phyloP scores from a whole-genome alignment of 176 grass and related monocot species.

The Puya raimondii region DNA sequence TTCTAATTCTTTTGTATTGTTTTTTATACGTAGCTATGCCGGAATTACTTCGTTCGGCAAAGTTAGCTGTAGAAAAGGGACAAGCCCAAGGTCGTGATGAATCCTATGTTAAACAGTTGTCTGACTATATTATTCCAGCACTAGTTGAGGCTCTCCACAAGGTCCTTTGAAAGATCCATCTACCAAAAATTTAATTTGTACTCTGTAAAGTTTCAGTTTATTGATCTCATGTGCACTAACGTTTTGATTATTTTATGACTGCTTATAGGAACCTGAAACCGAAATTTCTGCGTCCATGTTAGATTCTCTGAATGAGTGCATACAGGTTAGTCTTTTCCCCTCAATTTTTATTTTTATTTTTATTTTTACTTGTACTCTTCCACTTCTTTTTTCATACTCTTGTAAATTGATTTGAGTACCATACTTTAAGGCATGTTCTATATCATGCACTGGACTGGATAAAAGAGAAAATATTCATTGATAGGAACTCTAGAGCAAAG shows the following conservation, averaged over 20 bases:
- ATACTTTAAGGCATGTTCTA: no score
- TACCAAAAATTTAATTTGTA: no score
- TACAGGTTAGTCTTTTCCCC: constrained; percentile 43
- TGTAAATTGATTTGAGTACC: no score
- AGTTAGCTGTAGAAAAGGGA: constrained; percentile 88
- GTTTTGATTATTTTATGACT: background rate
- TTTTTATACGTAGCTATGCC: constrained; percentile 72
- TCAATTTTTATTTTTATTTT: no score
- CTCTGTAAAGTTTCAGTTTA: background rate
- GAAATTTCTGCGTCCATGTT: constrained; percentile 91
- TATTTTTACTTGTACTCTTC: background rate
- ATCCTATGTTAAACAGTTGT: constrained; percentile 87
- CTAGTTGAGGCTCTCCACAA: constrained; percentile 97
- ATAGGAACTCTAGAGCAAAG: no score
- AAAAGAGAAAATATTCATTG: no score
- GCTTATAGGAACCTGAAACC: constrained; percentile 77
- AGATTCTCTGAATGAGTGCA: constrained; percentile 91
- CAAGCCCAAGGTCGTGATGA: constrained; percentile 80
- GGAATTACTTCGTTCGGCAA: constrained; percentile 82
- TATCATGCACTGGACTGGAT: no score
- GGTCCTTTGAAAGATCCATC: constrained; percentile 27
- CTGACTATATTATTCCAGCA: constrained; percentile 93
- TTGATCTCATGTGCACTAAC: background rate
- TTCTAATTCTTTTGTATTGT: constrained; percentile 9
- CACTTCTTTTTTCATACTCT: background rate